phyloP scores from a whole-genome alignment of 2,329 filamentous ascomycete genomes.

The Trichoderma koningiopsis region DNA sequence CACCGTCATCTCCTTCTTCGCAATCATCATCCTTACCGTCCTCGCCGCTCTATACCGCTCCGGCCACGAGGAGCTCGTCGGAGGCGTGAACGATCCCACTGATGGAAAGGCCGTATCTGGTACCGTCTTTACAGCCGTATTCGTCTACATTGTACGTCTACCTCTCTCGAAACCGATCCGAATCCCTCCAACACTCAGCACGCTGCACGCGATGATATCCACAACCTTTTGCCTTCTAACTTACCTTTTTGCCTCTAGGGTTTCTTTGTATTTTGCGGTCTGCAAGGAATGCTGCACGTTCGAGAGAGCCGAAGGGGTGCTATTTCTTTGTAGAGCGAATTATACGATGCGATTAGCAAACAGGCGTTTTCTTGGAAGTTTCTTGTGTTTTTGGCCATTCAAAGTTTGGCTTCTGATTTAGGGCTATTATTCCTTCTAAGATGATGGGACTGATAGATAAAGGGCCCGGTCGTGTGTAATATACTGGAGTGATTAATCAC shows the following conservation, averaged over 20 bases:
- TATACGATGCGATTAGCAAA: background rate
- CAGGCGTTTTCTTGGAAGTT: background rate
- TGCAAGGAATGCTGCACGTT: slow-evolving; percentile 84
- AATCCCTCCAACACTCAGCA: background rate
- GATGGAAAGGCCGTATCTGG: slow-evolving; percentile 77
- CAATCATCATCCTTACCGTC: slow-evolving; percentile 65
- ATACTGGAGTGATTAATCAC: background rate
- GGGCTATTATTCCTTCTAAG: background rate
- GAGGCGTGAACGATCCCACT: slow-evolving; percentile 69
- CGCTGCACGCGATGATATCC: background rate
- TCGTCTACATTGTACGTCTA: slow-evolving; percentile 80
- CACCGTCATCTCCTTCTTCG: slow-evolving; percentile 68
- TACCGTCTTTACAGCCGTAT: slow-evolving; percentile 84
- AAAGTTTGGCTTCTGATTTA: slow-evolving; percentile 9
- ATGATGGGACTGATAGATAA: background rate
- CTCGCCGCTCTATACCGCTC: slow-evolving; percentile 73
- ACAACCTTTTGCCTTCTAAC: background rate
- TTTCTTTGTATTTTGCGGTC: slow-evolving; percentile 89
- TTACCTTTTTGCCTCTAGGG: slow-evolving; percentile 53
- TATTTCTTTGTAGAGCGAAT: slow-evolving; percentile 64
- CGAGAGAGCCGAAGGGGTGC: slow-evolving; percentile 81
- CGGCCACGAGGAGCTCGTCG: slow-evolving; percentile 82
- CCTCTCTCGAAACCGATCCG: background rate
- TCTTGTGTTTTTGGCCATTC: background rate
- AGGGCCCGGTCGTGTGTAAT: slow-evolving; percentile 1